These are phyloP conservation scores for Cystofilobasidium ferigula DNA, from an alignment of 768 basidiomycete genomes.

Conservation along the genomic window DNA sequence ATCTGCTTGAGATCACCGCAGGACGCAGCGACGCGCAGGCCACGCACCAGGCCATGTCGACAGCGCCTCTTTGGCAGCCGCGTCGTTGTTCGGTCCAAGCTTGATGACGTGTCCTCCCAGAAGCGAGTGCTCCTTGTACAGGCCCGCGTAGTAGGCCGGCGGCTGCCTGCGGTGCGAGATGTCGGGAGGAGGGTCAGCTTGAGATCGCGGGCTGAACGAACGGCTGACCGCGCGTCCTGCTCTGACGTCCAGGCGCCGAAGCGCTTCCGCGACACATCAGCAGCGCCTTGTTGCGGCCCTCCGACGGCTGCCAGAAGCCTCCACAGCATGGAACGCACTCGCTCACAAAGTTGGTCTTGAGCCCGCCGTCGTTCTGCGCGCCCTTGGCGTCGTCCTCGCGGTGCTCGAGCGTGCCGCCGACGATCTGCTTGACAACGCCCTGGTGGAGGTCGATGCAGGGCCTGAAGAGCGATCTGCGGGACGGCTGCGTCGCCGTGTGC, in stretches of 20 bases:
- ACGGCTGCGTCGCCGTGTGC: neutral
- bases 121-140: conserved; percentile 61
- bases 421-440: conserved; percentile 94
- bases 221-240: too few relatives aligned
- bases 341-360: conserved; percentile 84
- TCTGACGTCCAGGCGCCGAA: too few relatives aligned
- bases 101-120: conserved; percentile 92
- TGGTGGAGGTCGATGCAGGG: conserved; percentile 96
- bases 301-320: too few relatives aligned
- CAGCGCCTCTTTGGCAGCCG: conserved; percentile 74
- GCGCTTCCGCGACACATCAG: neutral
- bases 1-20: too few relatives aligned
- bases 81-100: conserved; percentile 78
- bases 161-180: conserved; percentile 50
- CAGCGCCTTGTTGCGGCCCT: neutral
- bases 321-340: conserved; percentile 46
- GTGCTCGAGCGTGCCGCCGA: conserved; percentile 80
- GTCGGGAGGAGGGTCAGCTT: neutral
- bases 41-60: conserved; percentile 64
- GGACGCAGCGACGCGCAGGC: too few relatives aligned
- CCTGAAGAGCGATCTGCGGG: conserved; percentile 47
- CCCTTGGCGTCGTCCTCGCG: conserved; percentile 97
- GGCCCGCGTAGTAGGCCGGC: conserved; percentile 62
- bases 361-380: conserved; percentile 55
- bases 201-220: neutral